These are phyloP conservation scores for Solanum medicagineum DNA, from an alignment of 257 asterid species.

Conservation along the genomic window DNA sequence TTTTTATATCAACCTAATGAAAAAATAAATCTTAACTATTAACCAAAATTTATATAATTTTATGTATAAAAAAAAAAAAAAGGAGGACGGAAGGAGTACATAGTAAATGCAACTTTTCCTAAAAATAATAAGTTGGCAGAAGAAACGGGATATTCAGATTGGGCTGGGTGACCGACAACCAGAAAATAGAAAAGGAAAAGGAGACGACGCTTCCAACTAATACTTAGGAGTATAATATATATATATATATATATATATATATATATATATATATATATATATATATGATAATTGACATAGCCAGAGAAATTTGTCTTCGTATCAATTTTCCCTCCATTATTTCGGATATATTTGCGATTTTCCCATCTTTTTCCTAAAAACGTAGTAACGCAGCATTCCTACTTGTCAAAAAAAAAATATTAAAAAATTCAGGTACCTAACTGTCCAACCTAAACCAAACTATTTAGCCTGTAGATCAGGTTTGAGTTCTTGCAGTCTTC, in stretches of 20 bases:
- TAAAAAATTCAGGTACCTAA: neutral
- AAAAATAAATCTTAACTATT: no score
- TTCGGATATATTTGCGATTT: neutral
- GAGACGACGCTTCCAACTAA: no score
- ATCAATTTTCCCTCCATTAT: neutral
- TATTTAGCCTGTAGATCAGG: neutral
- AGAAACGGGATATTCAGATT: neutral
- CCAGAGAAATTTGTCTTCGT: neutral
- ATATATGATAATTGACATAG: neutral
- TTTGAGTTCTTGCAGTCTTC: neutral
- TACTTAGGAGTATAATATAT: neutral
- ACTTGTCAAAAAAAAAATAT: neutral
- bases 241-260: neutral
- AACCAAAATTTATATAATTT: no score
- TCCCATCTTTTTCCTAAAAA: neutral
- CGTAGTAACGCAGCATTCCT: neutral
- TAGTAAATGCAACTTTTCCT: no score
- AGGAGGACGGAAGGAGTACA: no score
- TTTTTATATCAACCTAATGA: no score
- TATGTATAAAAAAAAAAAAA: no score
- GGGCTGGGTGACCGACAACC: neutral
- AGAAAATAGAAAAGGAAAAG: neutral
- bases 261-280: no score
- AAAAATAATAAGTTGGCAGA: neutral
- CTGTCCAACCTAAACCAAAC: neutral